Evolutionary conservation across 2,329 filamentous ascomycete species (phyloP), one percentile per base, ranked within the genome.

Genomic region (Alternaria alternata): DNA sequence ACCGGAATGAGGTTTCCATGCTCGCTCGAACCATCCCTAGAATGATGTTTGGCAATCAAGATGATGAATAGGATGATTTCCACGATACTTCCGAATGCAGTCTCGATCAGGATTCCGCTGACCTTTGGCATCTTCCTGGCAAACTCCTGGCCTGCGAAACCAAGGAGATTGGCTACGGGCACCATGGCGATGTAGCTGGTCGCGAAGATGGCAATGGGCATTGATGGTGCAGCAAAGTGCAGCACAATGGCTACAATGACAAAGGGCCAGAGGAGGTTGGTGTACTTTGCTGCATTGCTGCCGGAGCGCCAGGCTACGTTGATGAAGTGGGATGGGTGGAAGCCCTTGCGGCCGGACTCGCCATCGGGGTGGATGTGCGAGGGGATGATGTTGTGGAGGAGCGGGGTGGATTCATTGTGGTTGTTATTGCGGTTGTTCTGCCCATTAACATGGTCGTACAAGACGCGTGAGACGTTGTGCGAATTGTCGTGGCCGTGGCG

Each of bases 41-140:
- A 61, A 1, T 63, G 58, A 42, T 76, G 76, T 83, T 83, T 84
- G 41, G 80, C 77, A 54, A 95, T 84, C 39, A 96, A 80, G 2
- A 94, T 86, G 81, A 94, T 89, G 78, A 96, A 95, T 22, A 96
- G 81, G 42, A 96, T 86, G 55, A 96, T 89, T 75, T 96, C 92
- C 48, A 95, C 91, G 12, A 93, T 80, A 0, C 90, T 91, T 1
- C 90, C 91, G 53, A 93, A 78, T 0, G 83, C 83, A 1, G 83
- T 86, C 67, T 87, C 85, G 12, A 86, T 64, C 51, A 91, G 74
- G 7, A 91, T 84, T 16, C 88, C 89, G 44, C 89, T 78, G 4
- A 93, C 90, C 69, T 91, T 91, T 22, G 90, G 91, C 58, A 94
- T 79, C 78, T 94, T 94, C 57, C 89, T 85, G 1, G 90, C 87